phyloP scores from a whole-genome alignment of 805 yeast genomes.

The Aciculoconidium aculeatum region DNA sequence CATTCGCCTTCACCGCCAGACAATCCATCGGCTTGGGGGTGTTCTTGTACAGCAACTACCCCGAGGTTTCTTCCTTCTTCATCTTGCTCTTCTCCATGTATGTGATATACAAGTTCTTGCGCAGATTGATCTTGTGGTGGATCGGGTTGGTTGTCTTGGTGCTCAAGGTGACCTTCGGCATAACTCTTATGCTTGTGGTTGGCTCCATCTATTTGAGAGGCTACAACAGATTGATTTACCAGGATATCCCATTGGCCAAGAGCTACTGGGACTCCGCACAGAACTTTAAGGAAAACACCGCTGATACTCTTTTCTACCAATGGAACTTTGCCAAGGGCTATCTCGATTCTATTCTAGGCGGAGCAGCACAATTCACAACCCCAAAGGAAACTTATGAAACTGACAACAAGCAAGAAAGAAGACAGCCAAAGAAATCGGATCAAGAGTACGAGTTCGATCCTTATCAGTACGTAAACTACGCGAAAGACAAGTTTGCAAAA shows the following conservation, averaged over 20 bases:
- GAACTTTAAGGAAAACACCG: no score
- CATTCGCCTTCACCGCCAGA: conserved; percentile 10
- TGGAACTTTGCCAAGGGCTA: no score
- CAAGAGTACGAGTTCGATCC: conserved; percentile 2
- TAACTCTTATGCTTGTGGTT: conserved; percentile 11
- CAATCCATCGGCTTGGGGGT: conserved; percentile 9
- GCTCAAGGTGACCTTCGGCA: conserved; percentile 14
- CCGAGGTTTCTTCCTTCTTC: conserved; percentile 14
- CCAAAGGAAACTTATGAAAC: no score
- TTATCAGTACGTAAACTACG: conserved; percentile 8
- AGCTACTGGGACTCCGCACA: no score
- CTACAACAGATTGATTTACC: conserved; percentile 13
- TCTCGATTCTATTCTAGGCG: no score
- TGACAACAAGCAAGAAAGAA: no score
- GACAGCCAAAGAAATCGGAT: no score
- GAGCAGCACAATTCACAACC: no score
- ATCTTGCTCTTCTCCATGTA: conserved; percentile 12
- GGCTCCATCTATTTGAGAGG: conserved; percentile 19
- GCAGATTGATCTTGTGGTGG: conserved; percentile 17
- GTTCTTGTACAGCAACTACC: conserved; percentile 13
- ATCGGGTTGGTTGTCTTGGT: conserved; percentile 13
- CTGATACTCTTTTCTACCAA: no score
- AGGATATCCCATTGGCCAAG: conserved; percentile 12
- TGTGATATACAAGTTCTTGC: conserved; percentile 13
- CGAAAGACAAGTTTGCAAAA: conserved; percentile 5